phyloP scores from a whole-genome alignment of 2,329 filamentous ascomycete species.

The Penicillium fuscoglaucum region DNA sequence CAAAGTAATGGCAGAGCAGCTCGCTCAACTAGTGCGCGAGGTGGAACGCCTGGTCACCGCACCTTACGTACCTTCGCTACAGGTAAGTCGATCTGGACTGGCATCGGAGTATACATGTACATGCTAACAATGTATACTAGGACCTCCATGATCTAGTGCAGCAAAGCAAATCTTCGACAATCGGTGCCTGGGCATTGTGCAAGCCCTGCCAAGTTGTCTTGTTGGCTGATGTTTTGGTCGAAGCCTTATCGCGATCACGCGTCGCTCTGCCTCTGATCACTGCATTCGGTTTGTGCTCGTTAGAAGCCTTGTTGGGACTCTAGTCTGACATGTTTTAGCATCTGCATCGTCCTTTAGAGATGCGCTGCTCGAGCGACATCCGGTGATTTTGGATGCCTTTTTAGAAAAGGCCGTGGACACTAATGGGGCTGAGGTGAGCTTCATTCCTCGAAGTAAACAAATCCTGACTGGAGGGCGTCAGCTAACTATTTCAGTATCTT shows the following conservation, averaged over 20 bases:
- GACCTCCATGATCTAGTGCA: constrained; percentile 32
- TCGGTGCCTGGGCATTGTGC: constrained; percentile 49
- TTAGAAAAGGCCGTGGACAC: constrained; percentile 33
- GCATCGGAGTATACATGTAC: constrained; percentile 7
- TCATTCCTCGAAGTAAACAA: too few species aligned
- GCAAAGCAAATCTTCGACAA: constrained; percentile 33
- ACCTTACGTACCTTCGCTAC: constrained; percentile 53
- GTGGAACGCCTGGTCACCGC: constrained; percentile 50
- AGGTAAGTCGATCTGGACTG: constrained; percentile 38
- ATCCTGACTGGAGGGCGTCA: not conserved
- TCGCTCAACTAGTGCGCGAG: constrained; percentile 39
- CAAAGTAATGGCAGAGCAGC: constrained; percentile 28
- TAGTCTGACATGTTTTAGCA: constrained; percentile 27
- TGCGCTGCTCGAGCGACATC: constrained; percentile 35
- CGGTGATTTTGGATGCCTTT: constrained; percentile 37
- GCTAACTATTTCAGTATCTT: constrained; percentile 28
- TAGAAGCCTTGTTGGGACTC: not conserved
- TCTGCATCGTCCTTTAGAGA: constrained; percentile 33
- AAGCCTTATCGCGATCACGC: constrained; percentile 53
- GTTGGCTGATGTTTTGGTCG: constrained; percentile 49
- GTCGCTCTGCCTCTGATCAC: constrained; percentile 53
- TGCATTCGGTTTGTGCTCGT: constrained; percentile 46
- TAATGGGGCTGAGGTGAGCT: constrained; percentile 33
- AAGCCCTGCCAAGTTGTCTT: constrained; percentile 52
- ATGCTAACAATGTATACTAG: constrained; percentile 23